Conservation (phyloP, 768 basidiomycete genomes). For the Hortiboletus campestris region DNA sequence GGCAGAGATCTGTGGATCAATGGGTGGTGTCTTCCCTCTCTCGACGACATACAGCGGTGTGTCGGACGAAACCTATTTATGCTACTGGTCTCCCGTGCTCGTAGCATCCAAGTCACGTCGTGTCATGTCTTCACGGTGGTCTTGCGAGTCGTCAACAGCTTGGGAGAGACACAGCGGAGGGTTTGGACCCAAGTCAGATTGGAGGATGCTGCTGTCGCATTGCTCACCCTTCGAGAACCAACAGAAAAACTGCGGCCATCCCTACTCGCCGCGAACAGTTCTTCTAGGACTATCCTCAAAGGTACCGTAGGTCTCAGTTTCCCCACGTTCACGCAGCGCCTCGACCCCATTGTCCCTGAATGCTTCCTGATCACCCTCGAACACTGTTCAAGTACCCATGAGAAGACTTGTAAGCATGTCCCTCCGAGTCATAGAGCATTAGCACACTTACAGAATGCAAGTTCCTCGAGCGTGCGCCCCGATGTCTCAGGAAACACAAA, state of each 20-base stretch:
- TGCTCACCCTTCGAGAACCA: no score
- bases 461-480: conserved; percentile 9
- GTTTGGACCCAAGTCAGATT: no score
- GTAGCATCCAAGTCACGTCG: no score
- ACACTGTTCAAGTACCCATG: background rate
- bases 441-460: conserved; percentile 9
- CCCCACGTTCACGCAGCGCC: background rate
- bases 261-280: background rate
- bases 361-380: background rate
- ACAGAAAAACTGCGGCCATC: background rate
- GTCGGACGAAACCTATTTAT: no score
- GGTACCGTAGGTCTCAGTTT: background rate
- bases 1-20: background rate
- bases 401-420: background rate
- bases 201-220: no score
- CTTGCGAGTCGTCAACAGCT: no score
- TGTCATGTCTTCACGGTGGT: no score
- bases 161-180: no score
- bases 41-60: no score
- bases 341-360: background rate
- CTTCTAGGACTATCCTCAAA: background rate
- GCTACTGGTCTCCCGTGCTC: no score
- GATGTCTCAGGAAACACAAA: conserved; percentile 16
- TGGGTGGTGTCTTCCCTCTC: no score
- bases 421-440: background rate